These are phyloP conservation scores for Vitis hybrid DNA, from an alignment of 177 flowering plant species.

Conservation along the genomic window DNA sequence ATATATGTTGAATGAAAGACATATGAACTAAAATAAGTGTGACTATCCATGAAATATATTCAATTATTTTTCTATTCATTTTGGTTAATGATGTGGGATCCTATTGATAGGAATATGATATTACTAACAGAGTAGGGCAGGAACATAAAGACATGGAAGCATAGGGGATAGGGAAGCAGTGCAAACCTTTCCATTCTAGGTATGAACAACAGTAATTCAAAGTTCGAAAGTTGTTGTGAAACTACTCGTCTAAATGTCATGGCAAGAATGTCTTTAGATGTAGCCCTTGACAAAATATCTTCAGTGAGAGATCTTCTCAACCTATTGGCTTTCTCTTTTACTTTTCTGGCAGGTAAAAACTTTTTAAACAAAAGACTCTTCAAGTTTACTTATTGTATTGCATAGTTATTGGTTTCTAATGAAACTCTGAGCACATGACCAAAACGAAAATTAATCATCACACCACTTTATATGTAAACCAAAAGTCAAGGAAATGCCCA, in stretches of 20 bases:
- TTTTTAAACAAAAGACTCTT: slow-evolving; percentile 20
- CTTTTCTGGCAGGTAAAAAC: slow-evolving; percentile 80
- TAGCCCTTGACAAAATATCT: slow-evolving; percentile 44
- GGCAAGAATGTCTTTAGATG: slow-evolving; percentile 67
- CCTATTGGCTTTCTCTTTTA: slow-evolving; percentile 73
- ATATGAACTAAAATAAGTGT: no score
- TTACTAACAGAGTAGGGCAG: slow-evolving; percentile 15
- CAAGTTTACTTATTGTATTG: not conserved
- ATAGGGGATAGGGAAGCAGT: not conserved
- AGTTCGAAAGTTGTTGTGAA: slow-evolving; percentile 60
- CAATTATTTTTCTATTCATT: no score
- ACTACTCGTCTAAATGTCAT: slow-evolving; percentile 95
- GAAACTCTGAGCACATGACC: not conserved
- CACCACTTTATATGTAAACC: not conserved
- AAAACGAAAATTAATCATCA: no score
- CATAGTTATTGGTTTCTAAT: not conserved
- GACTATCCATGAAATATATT: no score
- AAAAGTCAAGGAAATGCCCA: not conserved
- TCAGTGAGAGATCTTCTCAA: slow-evolving; percentile 44
- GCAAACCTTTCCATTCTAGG: slow-evolving; percentile 84
- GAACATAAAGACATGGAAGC: not conserved
- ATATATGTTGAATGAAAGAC: no score
- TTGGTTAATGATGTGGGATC: slow-evolving; percentile 27
- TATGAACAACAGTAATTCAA: slow-evolving; percentile 48
- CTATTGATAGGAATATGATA: slow-evolving; percentile 52